Percentiles rank a stretch among this genome's conserved stretches.
phyloP scores from a whole-genome alignment of 1,284 basidiomycete genomes.

The Moesziomyces antarcticus region DNA sequence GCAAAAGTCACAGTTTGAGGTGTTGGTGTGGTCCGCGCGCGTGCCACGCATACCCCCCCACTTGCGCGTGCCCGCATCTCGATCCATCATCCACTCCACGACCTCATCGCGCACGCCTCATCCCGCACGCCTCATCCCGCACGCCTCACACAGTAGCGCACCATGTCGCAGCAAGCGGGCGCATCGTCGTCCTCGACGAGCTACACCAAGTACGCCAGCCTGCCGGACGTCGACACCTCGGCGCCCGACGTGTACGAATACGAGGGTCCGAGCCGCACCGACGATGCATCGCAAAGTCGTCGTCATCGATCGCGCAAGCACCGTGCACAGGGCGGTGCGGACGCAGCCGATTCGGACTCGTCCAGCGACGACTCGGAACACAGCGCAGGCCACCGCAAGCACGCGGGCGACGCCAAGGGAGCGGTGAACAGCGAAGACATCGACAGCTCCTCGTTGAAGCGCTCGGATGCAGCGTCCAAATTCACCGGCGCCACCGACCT shows the following conservation, averaged over 20 bases:
- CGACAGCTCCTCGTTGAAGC: slow-evolving; percentile 18
- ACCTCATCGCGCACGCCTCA: no score
- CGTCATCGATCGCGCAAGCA: slow-evolving; percentile 17
- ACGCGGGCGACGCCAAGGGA: slow-evolving; percentile 19
- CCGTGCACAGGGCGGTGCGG: background rate
- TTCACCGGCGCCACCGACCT: slow-evolving; percentile 34
- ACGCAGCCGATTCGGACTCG: slow-evolving; percentile 11
- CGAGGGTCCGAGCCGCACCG: slow-evolving; percentile 4
- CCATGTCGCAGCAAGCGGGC: slow-evolving; percentile 22
- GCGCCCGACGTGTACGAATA: slow-evolving; percentile 48
- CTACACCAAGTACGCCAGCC: slow-evolving; percentile 44
- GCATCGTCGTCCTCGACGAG: slow-evolving; percentile 4
- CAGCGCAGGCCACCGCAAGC: slow-evolving; percentile 20
- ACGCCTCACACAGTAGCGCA: background rate
- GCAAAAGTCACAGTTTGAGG: background rate
- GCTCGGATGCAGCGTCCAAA: slow-evolving; percentile 27
- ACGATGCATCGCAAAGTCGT: slow-evolving; percentile 2
- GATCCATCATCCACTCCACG: slow-evolving; percentile 3
- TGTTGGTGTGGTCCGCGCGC: slow-evolving; percentile 21
- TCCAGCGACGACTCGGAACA: slow-evolving; percentile 29
- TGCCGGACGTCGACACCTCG: slow-evolving; percentile 38
- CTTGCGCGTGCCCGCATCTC: background rate
- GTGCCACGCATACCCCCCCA: slow-evolving; percentile 1
- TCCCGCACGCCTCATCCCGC: no score
- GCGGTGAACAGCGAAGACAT: slow-evolving; percentile 20